These are phyloP conservation scores for Pythium utonaiense DNA, from an alignment of 352 stramenopile genomes.

Conservation along the genomic window DNA sequence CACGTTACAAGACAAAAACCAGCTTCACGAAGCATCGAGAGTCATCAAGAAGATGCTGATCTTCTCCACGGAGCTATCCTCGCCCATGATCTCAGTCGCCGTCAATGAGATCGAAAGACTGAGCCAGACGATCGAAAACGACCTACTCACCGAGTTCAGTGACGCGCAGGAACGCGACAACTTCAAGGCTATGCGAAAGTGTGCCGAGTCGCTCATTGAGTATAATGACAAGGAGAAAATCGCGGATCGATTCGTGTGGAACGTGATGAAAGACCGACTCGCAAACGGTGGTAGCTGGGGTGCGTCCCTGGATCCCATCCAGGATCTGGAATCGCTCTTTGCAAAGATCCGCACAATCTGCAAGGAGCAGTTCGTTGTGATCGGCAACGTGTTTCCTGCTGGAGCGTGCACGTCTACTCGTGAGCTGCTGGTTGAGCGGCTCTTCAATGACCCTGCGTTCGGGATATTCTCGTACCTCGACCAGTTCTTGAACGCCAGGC, in stretches of 20 bases:
- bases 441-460: constrained; percentile 80
- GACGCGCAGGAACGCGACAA: constrained; percentile 62
- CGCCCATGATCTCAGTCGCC: constrained; percentile 45
- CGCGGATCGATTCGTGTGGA: constrained; percentile 80
- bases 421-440: constrained; percentile 59
- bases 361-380: constrained; percentile 65
- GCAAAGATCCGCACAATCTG: constrained; percentile 57
- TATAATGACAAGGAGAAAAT: constrained; percentile 85
- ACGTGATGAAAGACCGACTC: constrained; percentile 72
- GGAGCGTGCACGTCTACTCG: constrained; percentile 40
- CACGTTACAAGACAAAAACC: constrained; percentile 60
- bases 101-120: constrained; percentile 70
- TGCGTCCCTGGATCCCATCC: constrained; percentile 47
- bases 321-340: constrained; percentile 63
- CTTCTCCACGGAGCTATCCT: constrained; percentile 70
- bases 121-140: constrained; percentile 72
- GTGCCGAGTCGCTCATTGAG: constrained; percentile 66
- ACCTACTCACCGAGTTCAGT: constrained; percentile 70
- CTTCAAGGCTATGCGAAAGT: constrained; percentile 47
- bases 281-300: constrained; percentile 30
- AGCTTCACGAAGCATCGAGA: constrained; percentile 60
- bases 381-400: constrained; percentile 55
- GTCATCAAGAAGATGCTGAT: constrained; percentile 75
- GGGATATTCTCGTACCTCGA: constrained; percentile 76
- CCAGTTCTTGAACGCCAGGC: constrained; percentile 41